Evolutionary conservation across 2,329 filamentous ascomycete genomes (phyloP), one percentile per base, ranked within the genome.

Genomic region (Talaromyces verruculosus): DNA sequence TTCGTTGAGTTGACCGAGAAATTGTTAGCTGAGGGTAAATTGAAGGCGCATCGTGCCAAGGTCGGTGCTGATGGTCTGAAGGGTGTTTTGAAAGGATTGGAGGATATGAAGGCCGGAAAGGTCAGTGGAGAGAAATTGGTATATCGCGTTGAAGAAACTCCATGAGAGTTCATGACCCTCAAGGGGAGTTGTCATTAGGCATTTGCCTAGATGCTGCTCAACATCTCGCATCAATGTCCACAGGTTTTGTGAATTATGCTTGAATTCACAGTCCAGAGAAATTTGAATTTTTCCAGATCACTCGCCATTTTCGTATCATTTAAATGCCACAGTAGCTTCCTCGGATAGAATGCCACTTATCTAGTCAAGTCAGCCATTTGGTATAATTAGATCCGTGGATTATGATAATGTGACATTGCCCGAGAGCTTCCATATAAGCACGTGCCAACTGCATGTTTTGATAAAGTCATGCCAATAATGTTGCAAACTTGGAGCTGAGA

Each of bases 21-120:
- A 37, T 25, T 63, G 15, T 17, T 63, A 11, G 61, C 61, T 13
- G 61, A 63, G 35, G 45, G 45, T 30, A 76, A 75, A 69, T 69
- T 75, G 49, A 81, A 83, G 73, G 77, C 77, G 41, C 68, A 72
- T 33, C 74, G 76, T 65, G 73, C 80, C 63, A 73, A 41, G 76
- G 75, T 63, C n/a, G 61, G 61, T n/a, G 51, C 49, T 11, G 61
- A 55, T 15, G 81, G 82, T 8, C 71, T 83, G 55, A 71, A 79
- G 61, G 67, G 68, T 11, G 65, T 69, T 6, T 33, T 69, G 22
- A 66, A 67, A 8, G 69, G 70, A 8, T 51, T 70, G 60, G 45
- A 70, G 41, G 33, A 65, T 39, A 61, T 71, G 61, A 64, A 64
- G 25, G 43, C 62, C 15, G 64, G 64, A 35, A 68, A 68, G 55